These are phyloP conservation scores for Dipsacomyces acuminosporus DNA, from an alignment of 371 early-diverging fungal species.

Conservation along the genomic window DNA sequence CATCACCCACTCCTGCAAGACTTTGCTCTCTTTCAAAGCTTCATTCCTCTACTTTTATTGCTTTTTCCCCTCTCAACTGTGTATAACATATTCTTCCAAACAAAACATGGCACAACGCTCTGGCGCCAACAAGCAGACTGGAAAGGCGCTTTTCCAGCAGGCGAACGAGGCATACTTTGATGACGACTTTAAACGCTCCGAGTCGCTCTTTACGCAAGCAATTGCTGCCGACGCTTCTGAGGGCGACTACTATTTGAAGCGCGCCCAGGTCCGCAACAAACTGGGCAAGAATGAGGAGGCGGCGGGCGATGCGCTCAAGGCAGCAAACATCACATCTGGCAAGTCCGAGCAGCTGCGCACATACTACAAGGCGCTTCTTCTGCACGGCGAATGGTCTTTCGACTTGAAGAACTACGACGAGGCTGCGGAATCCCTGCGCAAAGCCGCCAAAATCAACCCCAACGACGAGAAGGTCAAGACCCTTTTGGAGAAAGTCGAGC, in stretches of 20 bases:
- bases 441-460: constrained; percentile 34
- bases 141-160: constrained; percentile 49
- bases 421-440: constrained; percentile 34
- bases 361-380: constrained; percentile 61
- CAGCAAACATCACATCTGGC: constrained; percentile 51
- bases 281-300: constrained; percentile 55
- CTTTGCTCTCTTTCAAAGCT: too few species aligned
- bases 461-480: constrained; percentile 31
- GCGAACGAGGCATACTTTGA: constrained; percentile 59
- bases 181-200: constrained; percentile 55
- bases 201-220: constrained; percentile 53
- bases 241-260: constrained; percentile 57
- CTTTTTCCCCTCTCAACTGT: too few species aligned
- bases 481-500: constrained; percentile 36
- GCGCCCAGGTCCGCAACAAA: constrained; percentile 61
- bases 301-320: constrained; percentile 59
- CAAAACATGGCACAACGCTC: neutral
- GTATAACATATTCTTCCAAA: too few species aligned
- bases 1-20: too few species aligned
- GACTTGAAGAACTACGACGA: constrained; percentile 36
- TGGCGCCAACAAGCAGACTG: constrained; percentile 23
- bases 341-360: constrained; percentile 53
- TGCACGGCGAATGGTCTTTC: constrained; percentile 51
- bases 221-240: constrained; percentile 51
- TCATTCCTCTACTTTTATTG: too few species aligned